Conservation (phyloP, 2,329 filamentous ascomycete species). For the Cladobotryum protrusum region DNA sequence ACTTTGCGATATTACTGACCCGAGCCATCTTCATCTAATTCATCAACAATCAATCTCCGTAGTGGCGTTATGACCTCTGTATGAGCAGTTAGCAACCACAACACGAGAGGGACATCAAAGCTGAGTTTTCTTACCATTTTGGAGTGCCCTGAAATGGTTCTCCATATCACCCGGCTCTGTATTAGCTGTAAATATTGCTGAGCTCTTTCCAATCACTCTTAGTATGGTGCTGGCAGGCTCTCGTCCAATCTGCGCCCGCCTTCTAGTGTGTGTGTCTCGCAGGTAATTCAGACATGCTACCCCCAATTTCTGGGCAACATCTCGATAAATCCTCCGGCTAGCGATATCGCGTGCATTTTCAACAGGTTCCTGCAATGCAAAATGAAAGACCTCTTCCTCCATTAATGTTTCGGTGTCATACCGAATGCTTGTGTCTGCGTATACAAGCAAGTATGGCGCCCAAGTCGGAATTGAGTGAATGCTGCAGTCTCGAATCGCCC, state of each 20-base stretch:
- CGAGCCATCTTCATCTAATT: slow-evolving; percentile 53
- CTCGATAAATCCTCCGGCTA: slow-evolving; percentile 11
- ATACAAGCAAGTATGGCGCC: slow-evolving; percentile 45
- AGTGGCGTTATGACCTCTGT: slow-evolving; percentile 43
- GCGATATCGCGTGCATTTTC: slow-evolving; percentile 23
- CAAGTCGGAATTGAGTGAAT: slow-evolving; percentile 35
- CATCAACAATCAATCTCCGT: slow-evolving; percentile 48
- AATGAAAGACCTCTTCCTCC: slow-evolving; percentile 35
- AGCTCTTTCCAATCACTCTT: slow-evolving; percentile 37
- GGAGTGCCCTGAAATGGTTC: slow-evolving; percentile 21
- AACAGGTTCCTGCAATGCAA: slow-evolving; percentile 17
- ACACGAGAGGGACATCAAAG: background rate
- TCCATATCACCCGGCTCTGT: slow-evolving; percentile 26
- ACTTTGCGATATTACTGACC: slow-evolving; percentile 39
- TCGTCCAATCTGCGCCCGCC: slow-evolving; percentile 34
- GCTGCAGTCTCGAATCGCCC: slow-evolving; percentile 16
- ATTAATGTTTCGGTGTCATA: slow-evolving; percentile 39
- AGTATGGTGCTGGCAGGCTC: slow-evolving; percentile 38
- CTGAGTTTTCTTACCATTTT: slow-evolving; percentile 20
- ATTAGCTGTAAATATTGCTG: slow-evolving; percentile 31
- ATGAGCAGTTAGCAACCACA: slow-evolving; percentile 4
- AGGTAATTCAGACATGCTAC: slow-evolving; percentile 41
- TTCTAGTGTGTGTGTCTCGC: slow-evolving; percentile 39
- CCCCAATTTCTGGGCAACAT: slow-evolving; percentile 35
- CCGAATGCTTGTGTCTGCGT: slow-evolving; percentile 38